Evolutionary conservation across 2,329 filamentous ascomycete genomes (phyloP), one percentile per base, ranked within the genome.

Genomic region (Xylariaceae sp.): DNA sequence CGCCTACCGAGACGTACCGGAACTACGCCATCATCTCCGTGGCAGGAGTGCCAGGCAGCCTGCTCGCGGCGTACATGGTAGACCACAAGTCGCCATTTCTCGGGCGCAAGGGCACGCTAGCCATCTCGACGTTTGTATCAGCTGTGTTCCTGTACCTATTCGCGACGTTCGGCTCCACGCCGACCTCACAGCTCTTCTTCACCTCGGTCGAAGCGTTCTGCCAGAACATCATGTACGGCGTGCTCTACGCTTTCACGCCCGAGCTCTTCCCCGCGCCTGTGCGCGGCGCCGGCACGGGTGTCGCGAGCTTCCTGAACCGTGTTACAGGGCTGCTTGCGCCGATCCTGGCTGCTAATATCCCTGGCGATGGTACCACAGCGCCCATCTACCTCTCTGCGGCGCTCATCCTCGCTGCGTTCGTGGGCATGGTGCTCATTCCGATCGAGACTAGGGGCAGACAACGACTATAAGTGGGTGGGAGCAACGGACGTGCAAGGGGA

Each of bases 1-100:
- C 58, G 26, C 64, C 77, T 3, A 67, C 70, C 55, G 74, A 75
- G 18, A 82, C 84, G 0, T 95, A 94, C 75, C 86, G 88, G 56
- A 91, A 91, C 77, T 93, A 92, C 70, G 86, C 86, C 69, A 92
- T 95, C 69, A 91, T 88, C 13, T 88, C 87, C 33, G 75, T 91
- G 30, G 82, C 86, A 41, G 90, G 91, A 32, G 84, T 94, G 2
- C 91, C 90, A 0, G 91, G 91, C 18, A 88, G 86, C 41, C 73
- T 94, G 16, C 75, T 93, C 8, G 91, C 87, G 13, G 88, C 86
- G 55, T 89, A 82, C 64, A 84, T 88, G 1, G 89, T 91, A 37
- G 82, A 88, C 67, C 77, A 84, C 57, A 77, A 78, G 15, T 86
- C 82, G 15, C 77, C 86, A 1, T 77, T 81, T 60, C 73, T 85